Evolutionary conservation across 371 early-diverging fungal genomes (phyloP).

Genomic region (Entomophthora muscae): DNA sequence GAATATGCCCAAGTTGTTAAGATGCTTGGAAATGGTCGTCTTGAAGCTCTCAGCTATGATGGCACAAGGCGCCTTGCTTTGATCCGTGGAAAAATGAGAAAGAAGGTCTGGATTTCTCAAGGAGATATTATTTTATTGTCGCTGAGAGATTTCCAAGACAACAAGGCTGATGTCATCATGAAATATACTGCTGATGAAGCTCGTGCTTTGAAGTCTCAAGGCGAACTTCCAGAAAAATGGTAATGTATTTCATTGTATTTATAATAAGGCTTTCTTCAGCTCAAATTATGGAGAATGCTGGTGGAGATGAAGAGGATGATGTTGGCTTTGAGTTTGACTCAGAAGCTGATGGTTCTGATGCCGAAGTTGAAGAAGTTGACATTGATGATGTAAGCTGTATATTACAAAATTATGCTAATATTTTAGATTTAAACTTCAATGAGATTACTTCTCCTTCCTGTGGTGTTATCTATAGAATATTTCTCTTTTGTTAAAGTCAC

Average conservation of each 20-base stretch:
- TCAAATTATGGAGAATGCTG: conserved; percentile 61
- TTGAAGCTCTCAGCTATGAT: conserved; percentile 90
- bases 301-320: conserved; percentile 52
- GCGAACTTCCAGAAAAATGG: conserved; percentile 92
- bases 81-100: conserved; percentile 96
- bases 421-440: neutral
- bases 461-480: too few relatives aligned
- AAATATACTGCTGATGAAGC: conserved; percentile 98
- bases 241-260: conserved; percentile 12
- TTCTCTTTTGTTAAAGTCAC: too few relatives aligned
- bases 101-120: conserved; percentile 86
- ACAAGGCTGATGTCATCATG: conserved; percentile 92
- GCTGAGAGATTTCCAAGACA: conserved; percentile 92
- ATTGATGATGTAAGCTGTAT: conserved; percentile 11
- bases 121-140: conserved; percentile 93
- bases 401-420: neutral
- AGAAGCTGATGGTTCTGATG: conserved; percentile 36
- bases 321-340: conserved; percentile 75
- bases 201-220: conserved; percentile 83
- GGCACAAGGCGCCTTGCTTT: conserved; percentile 84
- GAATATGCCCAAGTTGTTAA: conserved; percentile 91
- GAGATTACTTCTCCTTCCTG: too few relatives aligned
- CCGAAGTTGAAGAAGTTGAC: conserved; percentile 66
- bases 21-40: conserved; percentile 95
- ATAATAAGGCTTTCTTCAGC: conserved; percentile 16